These are phyloP conservation scores for Hygrocybe punicea DNA, from an alignment of 768 basidiomycete species.

Conservation along the genomic window DNA sequence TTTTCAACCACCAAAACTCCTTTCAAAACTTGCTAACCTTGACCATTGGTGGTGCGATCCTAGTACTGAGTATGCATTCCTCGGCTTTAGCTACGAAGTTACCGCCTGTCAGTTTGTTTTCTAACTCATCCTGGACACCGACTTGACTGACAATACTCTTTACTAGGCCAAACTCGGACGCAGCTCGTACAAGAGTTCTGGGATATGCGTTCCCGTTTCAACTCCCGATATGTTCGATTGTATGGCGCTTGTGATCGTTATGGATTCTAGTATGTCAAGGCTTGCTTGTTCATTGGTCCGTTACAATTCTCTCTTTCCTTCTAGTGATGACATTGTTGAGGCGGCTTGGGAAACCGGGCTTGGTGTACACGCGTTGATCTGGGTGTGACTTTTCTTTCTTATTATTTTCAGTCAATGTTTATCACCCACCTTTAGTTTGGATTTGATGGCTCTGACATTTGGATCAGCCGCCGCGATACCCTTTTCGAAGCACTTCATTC, in stretches of 20 bases:
- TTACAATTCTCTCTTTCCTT: not conserved
- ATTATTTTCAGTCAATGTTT: not conserved
- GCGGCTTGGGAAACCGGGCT: conserved; percentile 48
- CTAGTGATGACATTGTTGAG: conserved; percentile 44
- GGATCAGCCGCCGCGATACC: conserved; percentile 40
- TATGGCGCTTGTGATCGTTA: conserved; percentile 37
- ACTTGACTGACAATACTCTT: not conserved
- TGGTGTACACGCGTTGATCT: conserved; percentile 52
- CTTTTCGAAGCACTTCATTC: conserved; percentile 40
- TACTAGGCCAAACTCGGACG: conserved; percentile 45
- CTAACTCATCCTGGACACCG: not conserved
- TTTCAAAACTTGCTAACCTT: too few relatives aligned
- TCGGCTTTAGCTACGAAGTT: conserved; percentile 66
- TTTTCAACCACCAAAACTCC: conserved; percentile 46
- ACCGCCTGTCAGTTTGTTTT: conserved; percentile 48
- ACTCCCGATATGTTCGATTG: conserved; percentile 52
- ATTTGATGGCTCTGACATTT: conserved; percentile 31
- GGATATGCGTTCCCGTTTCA: conserved; percentile 50
- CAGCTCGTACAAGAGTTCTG: conserved; percentile 49
- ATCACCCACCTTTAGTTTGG: conserved; percentile 21
- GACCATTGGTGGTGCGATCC: conserved; percentile 52
- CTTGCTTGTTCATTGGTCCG: not conserved
- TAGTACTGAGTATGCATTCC: conserved; percentile 55
- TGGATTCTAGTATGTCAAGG: conserved; percentile 34
- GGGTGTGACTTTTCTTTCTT: conserved; percentile 33